Percentiles rank a stretch among this genome's conserved stretches.
phyloP scores from a whole-genome alignment of 2,329 filamentous ascomycete species.

The Colletotrichum zoysiae region DNA sequence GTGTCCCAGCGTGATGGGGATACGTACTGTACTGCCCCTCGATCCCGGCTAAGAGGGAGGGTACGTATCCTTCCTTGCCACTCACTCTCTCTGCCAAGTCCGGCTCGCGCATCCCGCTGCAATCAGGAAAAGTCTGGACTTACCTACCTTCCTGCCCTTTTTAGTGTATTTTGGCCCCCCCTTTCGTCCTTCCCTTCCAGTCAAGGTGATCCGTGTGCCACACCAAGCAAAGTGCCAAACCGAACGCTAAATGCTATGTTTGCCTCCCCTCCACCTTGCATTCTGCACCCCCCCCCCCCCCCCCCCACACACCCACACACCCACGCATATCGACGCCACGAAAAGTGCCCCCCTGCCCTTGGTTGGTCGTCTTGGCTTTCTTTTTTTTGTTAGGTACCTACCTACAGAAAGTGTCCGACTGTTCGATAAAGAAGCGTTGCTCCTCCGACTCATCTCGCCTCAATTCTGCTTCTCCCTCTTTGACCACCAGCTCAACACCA shows the following conservation, averaged over 20 bases:
- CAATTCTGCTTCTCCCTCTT: slow-evolving; percentile 1
- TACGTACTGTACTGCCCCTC: background rate
- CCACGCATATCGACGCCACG: slow-evolving; percentile 25
- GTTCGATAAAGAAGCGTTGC: slow-evolving; percentile 40
- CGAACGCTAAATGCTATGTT: slow-evolving; percentile 15
- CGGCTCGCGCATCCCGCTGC: slow-evolving; percentile 33
- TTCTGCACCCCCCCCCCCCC: background rate
- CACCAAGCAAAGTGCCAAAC: slow-evolving; percentile 13
- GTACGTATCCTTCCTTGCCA: slow-evolving; percentile 4
- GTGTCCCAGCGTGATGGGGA: background rate
- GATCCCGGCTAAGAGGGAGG: background rate
- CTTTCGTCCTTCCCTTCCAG: slow-evolving; percentile 6
- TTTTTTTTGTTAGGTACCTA: slow-evolving; percentile 26
- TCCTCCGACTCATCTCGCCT: slow-evolving; percentile 29
- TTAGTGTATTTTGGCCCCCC: background rate
- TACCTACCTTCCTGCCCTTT: background rate
- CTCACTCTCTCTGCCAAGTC: slow-evolving; percentile 11
- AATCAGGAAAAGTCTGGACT: slow-evolving; percentile 34
- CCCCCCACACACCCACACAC: background rate
- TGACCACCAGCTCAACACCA: slow-evolving; percentile 3
- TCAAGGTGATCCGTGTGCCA: slow-evolving; percentile 24
- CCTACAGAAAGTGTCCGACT: slow-evolving; percentile 30
- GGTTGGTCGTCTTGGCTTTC: slow-evolving; percentile 12
- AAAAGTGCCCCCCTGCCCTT: slow-evolving; percentile 23
- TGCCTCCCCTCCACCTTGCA: slow-evolving; percentile 10